Base-by-base conservation (phyloP, 306 rosid genomes). In the Lathyrus aphaca region DNA sequence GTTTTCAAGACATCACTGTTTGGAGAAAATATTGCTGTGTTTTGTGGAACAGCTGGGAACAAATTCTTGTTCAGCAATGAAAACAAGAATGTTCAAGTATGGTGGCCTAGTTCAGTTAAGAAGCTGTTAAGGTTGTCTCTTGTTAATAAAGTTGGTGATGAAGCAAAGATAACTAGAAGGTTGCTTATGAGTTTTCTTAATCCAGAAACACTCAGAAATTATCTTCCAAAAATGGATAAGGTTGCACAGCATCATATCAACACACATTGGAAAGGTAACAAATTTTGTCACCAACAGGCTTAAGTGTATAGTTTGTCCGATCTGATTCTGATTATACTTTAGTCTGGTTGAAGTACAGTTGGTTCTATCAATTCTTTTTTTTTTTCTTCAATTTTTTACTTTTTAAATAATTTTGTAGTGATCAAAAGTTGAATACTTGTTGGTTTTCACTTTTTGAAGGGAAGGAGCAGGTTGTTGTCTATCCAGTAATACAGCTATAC, bases 41-140 rank as follows among this genome's bases (percentile, higher is more conserved):
- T 79, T 27, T 83, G 87, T 45, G 87, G 82, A 0, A 46, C 77
- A 37, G 55, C 55, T 1, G 84, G 87, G 77, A 83, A 83, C 77
- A 83, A 83, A 30, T 83, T 57, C 49, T 66, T 83, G 13, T 83
- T 76, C 4, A 64, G 84, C 65, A 83, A 83, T 58, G 87, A 83
- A 70, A 83, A 83, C 80, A 83, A 83, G 84, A 14, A 71, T 72
- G 79, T 82, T 5, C 86, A 75, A 67, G 74, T 79, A 0, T 75
- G 86, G 86, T 79, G 83, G 83, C 86, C 86, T 1, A 30, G 66
- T 25, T 75, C 86, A 3, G 79, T 79, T 7, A 82, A 10, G 79
- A 82, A 71, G 71, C 32, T 82, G 16, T 17, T 82, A 27, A 69
- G 81, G 70, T 62, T 54, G 8, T 82, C 86, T 42, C 25, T 82